Evolutionary conservation across 2,329 filamentous ascomycete genomes (phyloP).

Genomic region (Cladorrhinum sp.): DNA sequence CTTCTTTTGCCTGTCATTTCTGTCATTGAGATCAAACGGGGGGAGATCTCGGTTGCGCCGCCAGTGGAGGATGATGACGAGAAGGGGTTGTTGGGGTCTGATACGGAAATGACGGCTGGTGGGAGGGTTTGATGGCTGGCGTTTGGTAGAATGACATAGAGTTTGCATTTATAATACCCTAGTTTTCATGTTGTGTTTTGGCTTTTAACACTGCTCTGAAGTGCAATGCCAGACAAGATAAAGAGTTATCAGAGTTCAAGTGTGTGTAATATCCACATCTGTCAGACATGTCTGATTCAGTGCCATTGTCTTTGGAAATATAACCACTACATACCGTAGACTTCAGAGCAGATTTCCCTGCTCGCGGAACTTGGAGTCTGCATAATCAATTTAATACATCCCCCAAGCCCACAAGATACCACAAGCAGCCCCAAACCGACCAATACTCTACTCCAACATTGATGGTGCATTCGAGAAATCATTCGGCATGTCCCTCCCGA

Average conservation of each 20-base stretch:
- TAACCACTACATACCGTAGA: no score
- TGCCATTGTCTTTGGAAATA: no score
- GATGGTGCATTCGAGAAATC: neutral
- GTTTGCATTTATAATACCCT: no score
- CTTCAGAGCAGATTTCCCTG: no score
- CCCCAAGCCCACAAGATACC: neutral
- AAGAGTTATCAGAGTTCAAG: no score
- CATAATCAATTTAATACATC: no score
- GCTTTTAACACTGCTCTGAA: neutral
- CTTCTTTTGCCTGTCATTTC: slow-evolving; percentile 59
- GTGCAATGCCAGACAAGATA: no score
- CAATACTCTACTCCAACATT: neutral
- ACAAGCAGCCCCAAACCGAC: neutral
- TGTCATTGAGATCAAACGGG: slow-evolving; percentile 51
- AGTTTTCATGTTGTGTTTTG: neutral
- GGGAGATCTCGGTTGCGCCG: slow-evolving; percentile 25
- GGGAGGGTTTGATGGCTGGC: neutral
- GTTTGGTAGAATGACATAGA: neutral
- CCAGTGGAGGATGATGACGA: slow-evolving; percentile 21
- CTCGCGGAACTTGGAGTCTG: neutral
- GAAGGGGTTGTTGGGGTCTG: slow-evolving; percentile 14
- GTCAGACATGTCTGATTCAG: no score
- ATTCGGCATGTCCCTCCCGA: neutral
- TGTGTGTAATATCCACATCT: no score
- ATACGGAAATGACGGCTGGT: neutral